Evolutionary conservation across 441 rosid species (phyloP), one percentile per base, ranked within the genome.

Genomic region (Breynia disticha): DNA sequence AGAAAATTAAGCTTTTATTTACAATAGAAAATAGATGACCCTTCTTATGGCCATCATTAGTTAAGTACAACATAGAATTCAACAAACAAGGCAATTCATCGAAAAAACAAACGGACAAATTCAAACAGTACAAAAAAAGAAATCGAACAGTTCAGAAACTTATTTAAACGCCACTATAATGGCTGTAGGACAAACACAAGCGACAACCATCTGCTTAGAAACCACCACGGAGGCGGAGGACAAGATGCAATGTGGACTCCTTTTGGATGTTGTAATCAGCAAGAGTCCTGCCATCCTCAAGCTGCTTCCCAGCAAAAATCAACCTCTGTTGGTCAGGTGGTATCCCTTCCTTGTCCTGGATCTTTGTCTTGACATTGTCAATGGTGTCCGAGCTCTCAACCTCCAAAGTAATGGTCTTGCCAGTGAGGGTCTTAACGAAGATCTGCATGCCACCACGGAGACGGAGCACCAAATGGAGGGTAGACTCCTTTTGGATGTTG

Each of bases 181-280:
- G 35, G 44, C n/a, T 41, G 44, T 3, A 1, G 19, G 17, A 15
- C 48, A 17, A 12, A 11, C 35, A 14, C 48, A 32, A 32, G 0
- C 14, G 1, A 16, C 15, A 50, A 48, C 16, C 39, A 54, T 14
- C 20, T 15, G 9, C 46, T 44, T 18, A 57, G 50, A 52, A 52
- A 0, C 80, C 80, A 1, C 80, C 77, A 11, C 77, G 72, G 15
- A 76, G 77, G n/a, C 78, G 72, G n/a, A 73, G 76, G 42, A 73
- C 78, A 59, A 76, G 28, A 18, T 73, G 78, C 22, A 76, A 51
- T 0, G 76, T 76, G 13, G 78, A 72, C 62, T 76, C 80, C 53
- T 72, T 72, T 62, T 72, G 79, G 48, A 75, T 75, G 42, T 75
- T 75, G 42, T 75, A 75, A 32, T 72, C 76, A 0, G 77, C 77